Percentiles rank a stretch among this genome's conserved stretches.
Evolutionary conservation across 2,329 filamentous ascomycete genomes (phyloP).

Genomic region (Colletotrichum melonis): DNA sequence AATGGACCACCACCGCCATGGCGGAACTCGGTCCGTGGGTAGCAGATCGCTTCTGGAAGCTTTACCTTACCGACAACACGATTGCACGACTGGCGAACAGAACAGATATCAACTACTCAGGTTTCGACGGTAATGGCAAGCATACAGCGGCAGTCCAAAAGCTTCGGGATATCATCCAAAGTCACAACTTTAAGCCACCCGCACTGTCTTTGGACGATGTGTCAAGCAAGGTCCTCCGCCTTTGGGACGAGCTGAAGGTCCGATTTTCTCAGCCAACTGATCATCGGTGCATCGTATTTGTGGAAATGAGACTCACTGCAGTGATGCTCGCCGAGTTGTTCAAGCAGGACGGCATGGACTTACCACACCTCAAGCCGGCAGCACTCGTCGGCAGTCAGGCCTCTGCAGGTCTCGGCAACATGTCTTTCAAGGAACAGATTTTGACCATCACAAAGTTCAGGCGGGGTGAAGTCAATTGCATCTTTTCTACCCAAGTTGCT

Average conservation of each 20-base stretch:
- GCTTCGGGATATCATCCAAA: slow-evolving; percentile 66
- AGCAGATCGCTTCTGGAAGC: slow-evolving; percentile 83
- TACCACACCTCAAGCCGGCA: slow-evolving; percentile 69
- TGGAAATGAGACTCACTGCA: slow-evolving; percentile 82
- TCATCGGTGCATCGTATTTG: slow-evolving; percentile 87
- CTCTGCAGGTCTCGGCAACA: slow-evolving; percentile 39
- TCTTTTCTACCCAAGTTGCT: slow-evolving; percentile 75
- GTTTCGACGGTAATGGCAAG: slow-evolving; percentile 54
- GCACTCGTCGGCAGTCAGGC: slow-evolving; percentile 58
- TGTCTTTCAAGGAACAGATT: slow-evolving; percentile 80
- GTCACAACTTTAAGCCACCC: slow-evolving; percentile 57
- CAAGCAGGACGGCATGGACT: slow-evolving; percentile 61
- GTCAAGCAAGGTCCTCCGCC: slow-evolving; percentile 78
- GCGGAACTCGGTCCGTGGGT: slow-evolving; percentile 84
- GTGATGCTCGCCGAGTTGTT: slow-evolving; percentile 78
- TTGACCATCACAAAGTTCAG: slow-evolving; percentile 75
- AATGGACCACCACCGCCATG: slow-evolving; percentile 68
- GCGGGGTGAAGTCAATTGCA: slow-evolving; percentile 68
- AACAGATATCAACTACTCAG: slow-evolving; percentile 47
- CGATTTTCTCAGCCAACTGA: slow-evolving; percentile 70
- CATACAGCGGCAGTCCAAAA: slow-evolving; percentile 68
- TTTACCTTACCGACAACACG: slow-evolving; percentile 73
- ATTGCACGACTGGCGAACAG: slow-evolving; percentile 69
- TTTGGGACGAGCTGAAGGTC: slow-evolving; percentile 69
- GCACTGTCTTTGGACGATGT: slow-evolving; percentile 52